Percentiles rank a stretch among this genome's conserved stretches.
phyloP scores from a whole-genome alignment of 2,329 filamentous ascomycete species.

The Pleoardoris graminearum region DNA sequence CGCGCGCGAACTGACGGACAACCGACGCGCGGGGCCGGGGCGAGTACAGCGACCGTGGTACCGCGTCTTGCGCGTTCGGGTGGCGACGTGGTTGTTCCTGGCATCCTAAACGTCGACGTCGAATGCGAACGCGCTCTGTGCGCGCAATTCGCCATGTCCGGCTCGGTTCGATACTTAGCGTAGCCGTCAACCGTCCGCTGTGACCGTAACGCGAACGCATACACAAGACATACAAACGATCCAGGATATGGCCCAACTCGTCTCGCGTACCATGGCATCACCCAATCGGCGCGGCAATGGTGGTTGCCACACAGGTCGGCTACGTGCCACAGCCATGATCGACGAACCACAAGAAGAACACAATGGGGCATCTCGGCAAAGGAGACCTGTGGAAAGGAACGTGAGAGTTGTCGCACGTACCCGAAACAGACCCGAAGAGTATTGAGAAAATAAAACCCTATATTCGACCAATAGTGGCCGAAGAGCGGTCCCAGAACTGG shows the following conservation, averaged over 20 bases:
- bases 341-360: conserved; percentile 23
- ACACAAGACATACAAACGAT: not conserved
- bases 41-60: not conserved
- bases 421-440: conserved; percentile 31
- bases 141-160: conserved; percentile 12
- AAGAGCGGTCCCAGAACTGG: conserved; percentile 16
- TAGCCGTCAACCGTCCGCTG: conserved; percentile 23
- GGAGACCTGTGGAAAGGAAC: conserved; percentile 30
- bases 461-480: conserved; percentile 26
- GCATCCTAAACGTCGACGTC: not conserved
- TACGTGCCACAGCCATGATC: conserved; percentile 32
- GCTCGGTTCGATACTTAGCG: conserved; percentile 28
- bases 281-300: conserved; percentile 12
- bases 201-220: conserved; percentile 28
- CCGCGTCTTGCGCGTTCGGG: conserved; percentile 4
- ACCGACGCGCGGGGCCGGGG: not conserved
- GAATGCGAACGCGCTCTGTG: not conserved
- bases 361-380: conserved; percentile 20
- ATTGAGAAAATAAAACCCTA: conserved; percentile 21
- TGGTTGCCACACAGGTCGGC: conserved; percentile 24
- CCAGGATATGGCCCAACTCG: not conserved
- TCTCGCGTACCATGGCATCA: not conserved
- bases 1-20: not conserved
- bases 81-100: conserved; percentile 6
- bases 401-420: conserved; percentile 26